Evolutionary conservation across 2,329 filamentous ascomycete species (phyloP).

Genomic region (Cucurbitaria berberidis): DNA sequence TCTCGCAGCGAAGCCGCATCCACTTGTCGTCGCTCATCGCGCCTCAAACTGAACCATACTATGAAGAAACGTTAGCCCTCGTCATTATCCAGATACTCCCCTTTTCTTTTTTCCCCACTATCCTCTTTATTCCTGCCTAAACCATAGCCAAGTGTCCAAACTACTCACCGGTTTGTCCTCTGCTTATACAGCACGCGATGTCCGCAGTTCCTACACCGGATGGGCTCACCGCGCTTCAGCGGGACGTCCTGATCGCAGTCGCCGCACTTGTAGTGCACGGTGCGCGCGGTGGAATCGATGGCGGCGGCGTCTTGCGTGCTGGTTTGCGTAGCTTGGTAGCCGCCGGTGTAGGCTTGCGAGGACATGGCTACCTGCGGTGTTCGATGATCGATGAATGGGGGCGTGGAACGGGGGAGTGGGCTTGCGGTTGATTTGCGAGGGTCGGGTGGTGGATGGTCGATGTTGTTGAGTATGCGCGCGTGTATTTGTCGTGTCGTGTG

Average conservation of each 20-base stretch:
- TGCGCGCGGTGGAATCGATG: slow-evolving; percentile 51
- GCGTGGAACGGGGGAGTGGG: neutral
- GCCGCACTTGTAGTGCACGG: slow-evolving; percentile 68
- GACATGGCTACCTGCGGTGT: too few relatives aligned
- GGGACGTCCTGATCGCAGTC: slow-evolving; percentile 82
- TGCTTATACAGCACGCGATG: slow-evolving; percentile 98
- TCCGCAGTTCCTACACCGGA: slow-evolving; percentile 90
- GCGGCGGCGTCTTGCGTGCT: slow-evolving; percentile 2
- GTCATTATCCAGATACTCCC: neutral
- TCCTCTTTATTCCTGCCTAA: neutral
- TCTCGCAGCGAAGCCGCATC: neutral
- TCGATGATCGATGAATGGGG: too few relatives aligned
- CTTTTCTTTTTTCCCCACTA: neutral
- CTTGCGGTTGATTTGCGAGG: too few relatives aligned
- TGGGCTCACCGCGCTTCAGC: slow-evolving; percentile 78
- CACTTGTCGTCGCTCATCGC: slow-evolving; percentile 58
- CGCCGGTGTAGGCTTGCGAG: neutral
- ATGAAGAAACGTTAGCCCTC: slow-evolving; percentile 18
- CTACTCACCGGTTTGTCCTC: slow-evolving; percentile 89
- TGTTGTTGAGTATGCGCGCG: too few relatives aligned
- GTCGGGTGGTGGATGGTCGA: too few relatives aligned
- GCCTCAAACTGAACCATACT: slow-evolving; percentile 99
- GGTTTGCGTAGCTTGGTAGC: neutral
- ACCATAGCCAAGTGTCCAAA: neutral
- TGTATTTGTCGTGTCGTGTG: too few relatives aligned